phyloP scores from a whole-genome alignment of 1,284 basidiomycete genomes.

The Malassezia equina region DNA sequence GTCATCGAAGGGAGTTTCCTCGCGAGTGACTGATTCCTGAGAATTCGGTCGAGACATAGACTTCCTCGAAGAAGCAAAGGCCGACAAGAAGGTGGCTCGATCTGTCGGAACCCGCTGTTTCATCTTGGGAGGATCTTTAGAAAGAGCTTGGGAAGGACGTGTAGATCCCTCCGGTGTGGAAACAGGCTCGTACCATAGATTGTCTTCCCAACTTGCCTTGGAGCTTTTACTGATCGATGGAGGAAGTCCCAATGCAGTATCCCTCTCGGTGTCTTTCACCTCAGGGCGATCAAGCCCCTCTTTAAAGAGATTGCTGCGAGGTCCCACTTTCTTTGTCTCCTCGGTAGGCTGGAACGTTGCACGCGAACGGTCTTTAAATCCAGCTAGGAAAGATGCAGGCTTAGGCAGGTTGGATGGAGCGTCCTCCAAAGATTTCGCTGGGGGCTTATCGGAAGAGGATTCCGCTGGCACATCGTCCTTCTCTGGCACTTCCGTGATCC shows the following conservation, averaged over 20 bases:
- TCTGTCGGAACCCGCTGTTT: neutral
- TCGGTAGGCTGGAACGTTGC: neutral
- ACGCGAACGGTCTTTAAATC: neutral
- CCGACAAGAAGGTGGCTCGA: neutral
- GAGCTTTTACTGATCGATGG: neutral
- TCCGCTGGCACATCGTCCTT: neutral
- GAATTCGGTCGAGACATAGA: neutral
- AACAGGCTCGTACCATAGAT: slow-evolving; percentile 14
- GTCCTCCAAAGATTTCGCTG: neutral
- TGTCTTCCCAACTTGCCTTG: slow-evolving; percentile 16
- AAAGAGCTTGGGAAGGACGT: no score
- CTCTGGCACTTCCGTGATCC: neutral
- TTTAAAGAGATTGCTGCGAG: neutral
- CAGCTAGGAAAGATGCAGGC: neutral
- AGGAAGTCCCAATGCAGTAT: neutral
- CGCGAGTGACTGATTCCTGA: neutral
- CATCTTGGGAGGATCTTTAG: neutral
- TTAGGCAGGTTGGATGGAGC: neutral
- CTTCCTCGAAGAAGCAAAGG: neutral
- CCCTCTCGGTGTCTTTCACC: neutral
- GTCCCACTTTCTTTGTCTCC: neutral
- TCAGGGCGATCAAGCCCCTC: neutral
- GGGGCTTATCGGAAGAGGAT: neutral
- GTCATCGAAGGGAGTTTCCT: neutral
- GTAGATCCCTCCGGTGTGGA: neutral